Base-by-base conservation (phyloP, 352 stramenopile species). In the Phytophthora niederhauseri region DNA sequence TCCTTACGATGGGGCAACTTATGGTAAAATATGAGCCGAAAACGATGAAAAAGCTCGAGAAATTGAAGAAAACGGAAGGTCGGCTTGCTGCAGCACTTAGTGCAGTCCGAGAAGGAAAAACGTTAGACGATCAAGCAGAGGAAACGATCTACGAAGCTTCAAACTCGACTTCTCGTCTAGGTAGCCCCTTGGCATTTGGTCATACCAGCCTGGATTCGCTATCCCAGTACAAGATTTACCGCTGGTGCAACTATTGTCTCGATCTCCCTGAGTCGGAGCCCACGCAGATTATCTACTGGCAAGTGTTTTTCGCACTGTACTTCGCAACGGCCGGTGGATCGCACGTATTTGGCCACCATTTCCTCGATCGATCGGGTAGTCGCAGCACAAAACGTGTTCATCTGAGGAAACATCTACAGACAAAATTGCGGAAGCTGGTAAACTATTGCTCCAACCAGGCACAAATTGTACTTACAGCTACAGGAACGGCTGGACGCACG, bases 21-120 rank as follows among this genome's bases (percentile, higher is more conserved):
- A 81, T 95, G 74, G 76, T 93, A 7, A 90, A 91, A 50, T 92
- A 81, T 55, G 85, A 93, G 31, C 85, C 87, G 0, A 89, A 87
- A 46, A 82, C 87, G 9, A 93, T 90, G 75, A 89, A 87, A 34
- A 93, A 92, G 55, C 48, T 95, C 30, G 84, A 92, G 50, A 95
- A 93, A 57, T 85, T 92, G 69, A 89, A 83, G 61, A 89, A 82
- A 54, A 80, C 75, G 0, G 75, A 92, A 24, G 78, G 85, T 3
- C 90, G 81, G 58, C 49, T 95, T 22, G 66, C 76, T 14, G 8
- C 74, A 1, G 82, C 86, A 31, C 72, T 95, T 3, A 58, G 46
- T 34, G 61, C 77, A 14, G 38, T 80, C 8, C 57, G 74, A 48
- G 41, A 68, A 14, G 70, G 66, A 9, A 69, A 59, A 46, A 49